phyloP scores from a whole-genome alignment of 169 alveolate genomes.

The Eimeria praecox region DNA sequence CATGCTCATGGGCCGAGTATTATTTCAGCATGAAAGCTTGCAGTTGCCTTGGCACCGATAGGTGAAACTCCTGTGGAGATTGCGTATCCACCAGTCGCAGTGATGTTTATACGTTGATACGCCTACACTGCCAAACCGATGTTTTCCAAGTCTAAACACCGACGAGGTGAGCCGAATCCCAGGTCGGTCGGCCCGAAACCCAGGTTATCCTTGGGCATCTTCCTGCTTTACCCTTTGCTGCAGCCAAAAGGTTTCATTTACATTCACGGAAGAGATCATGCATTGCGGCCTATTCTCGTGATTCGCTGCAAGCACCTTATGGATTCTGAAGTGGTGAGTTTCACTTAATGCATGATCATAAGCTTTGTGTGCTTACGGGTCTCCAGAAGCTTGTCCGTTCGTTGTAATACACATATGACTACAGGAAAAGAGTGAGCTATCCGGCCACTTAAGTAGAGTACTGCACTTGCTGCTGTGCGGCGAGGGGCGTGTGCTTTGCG shows the following conservation, averaged over 20 bases:
- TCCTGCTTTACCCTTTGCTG: neutral
- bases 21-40: neutral
- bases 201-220: neutral
- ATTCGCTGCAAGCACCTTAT: slow-evolving; percentile 82
- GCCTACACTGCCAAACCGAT: neutral
- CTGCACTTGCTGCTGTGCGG: neutral
- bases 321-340: slow-evolving; percentile 75
- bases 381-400: neutral
- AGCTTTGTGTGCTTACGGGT: neutral
- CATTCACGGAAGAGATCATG: slow-evolving; percentile 86
- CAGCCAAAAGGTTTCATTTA: slow-evolving; percentile 85
- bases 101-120: neutral
- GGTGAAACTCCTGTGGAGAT: neutral
- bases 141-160: neutral
- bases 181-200: neutral
- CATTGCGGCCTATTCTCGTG: slow-evolving; percentile 85
- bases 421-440: neutral
- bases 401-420: neutral
- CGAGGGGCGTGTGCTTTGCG: neutral
- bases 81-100: neutral
- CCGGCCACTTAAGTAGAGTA: neutral
- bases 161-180: neutral
- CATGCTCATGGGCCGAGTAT: neutral
- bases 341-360: neutral
- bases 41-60: neutral